Evolutionary conservation across 441 rosid genomes (phyloP), one percentile per base, ranked within the genome.

Genomic region (Macaranga tanarius): DNA sequence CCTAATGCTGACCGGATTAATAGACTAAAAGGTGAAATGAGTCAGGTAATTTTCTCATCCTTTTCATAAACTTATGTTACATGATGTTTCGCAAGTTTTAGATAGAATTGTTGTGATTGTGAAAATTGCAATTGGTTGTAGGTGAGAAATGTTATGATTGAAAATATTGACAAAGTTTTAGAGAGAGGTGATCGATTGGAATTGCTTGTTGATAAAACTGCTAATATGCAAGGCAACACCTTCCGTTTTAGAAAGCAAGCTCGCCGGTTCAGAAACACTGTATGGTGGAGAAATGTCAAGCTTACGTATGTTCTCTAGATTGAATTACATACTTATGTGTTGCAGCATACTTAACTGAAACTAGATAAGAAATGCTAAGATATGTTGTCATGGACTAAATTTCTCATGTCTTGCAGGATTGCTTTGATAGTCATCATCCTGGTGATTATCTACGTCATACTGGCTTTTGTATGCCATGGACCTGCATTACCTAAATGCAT

Each of bases 101-200:
- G 50, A 31, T 47, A 6, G 7, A 42, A 34, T 34, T 7, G 17
- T 55, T 31, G 23, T 69, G 8, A 71, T 34, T 69, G 26, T 45
- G 42, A n/a, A 40, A 67, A 40, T 34, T 48, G 22, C 64, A 10
- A 31, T 40, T 67, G 20, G 12, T 44, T 54, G 26, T 71, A 91
- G 99, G 98, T 95, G 65, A 82, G 93, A 57, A 89, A 86, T 70
- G 97, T 95, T 74, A 91, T 93, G 98, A 91, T 93, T 76, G 96
- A 95, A 84, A 95, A 93, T 77, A 93, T 95, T 5, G 98, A 91
- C 81, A 89, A 93, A 79, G 98, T 93, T 22, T 82, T 95, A 65
- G 94, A 88, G 76, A 90, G 97, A 84, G 98, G 99, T 2, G 97
- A 91, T 74, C 97, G 97, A 61, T 80, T 95, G 85, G 98, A 90